Conservation (phyloP, 192 early-diverging fungal species). For the Coemansia asiatica region DNA sequence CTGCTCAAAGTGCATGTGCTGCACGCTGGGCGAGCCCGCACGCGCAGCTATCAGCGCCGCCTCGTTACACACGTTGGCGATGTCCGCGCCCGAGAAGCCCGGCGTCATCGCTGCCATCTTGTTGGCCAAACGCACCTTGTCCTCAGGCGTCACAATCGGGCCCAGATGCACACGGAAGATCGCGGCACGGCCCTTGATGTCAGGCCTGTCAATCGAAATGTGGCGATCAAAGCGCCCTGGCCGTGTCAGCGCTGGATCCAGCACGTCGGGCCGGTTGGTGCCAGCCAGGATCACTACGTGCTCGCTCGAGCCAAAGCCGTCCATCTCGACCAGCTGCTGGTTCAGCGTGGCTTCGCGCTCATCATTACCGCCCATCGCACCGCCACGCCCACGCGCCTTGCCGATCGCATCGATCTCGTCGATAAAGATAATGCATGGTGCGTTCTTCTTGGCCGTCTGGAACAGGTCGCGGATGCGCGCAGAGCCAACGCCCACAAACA, state of each 20-base stretch:
- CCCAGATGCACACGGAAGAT: conserved; percentile 97
- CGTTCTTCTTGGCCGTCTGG: conserved; percentile 94
- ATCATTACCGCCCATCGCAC: conserved; percentile 91
- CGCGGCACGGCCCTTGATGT: conserved; percentile 92
- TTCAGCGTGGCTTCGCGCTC: conserved; percentile 97
- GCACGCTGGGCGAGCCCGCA: conserved; percentile 70
- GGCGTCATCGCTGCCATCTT: conserved; percentile 95
- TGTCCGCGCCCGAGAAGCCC: conserved; percentile 97
- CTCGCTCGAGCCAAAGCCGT: conserved; percentile 76
- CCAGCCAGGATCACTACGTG: conserved; percentile 93
- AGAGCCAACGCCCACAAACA: conserved; percentile 99
- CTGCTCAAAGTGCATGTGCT: conserved; percentile 89
- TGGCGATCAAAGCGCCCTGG: conserved; percentile 99
- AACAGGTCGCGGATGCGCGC: conserved; percentile 93
- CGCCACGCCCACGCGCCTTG: conserved; percentile 89
- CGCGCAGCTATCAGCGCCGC: conserved; percentile 97
- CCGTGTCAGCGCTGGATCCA: conserved; percentile 93
- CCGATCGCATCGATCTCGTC: conserved; percentile 99
- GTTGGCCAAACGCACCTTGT: conserved; percentile 73
- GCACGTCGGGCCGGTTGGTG: conserved; percentile 95
- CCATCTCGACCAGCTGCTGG: conserved; percentile 99
- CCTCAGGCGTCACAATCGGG: conserved; percentile 85
- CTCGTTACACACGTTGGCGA: conserved; percentile 98
- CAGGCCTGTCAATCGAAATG: conserved; percentile 93
- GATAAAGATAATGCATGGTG: conserved; percentile 99